Evolutionary conservation across 805 yeast species (phyloP).

Genomic region (Saturnispora quitensis): DNA sequence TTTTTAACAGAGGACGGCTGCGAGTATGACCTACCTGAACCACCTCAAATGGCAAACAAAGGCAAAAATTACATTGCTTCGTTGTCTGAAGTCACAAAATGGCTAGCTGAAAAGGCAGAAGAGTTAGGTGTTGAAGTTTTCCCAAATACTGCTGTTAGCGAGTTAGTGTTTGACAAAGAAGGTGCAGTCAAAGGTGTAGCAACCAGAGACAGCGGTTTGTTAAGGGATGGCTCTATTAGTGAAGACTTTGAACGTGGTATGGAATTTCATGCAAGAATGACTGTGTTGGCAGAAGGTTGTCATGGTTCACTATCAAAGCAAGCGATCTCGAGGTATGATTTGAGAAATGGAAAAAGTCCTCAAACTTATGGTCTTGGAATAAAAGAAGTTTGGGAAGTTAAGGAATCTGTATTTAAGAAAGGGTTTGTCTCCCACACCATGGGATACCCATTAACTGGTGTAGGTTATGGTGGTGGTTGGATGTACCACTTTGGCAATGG

Average conservation of each 20-base stretch:
- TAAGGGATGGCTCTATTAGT: constrained; percentile 53
- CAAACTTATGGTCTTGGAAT: constrained; percentile 96
- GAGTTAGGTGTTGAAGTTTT: constrained; percentile 90
- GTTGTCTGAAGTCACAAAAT: constrained; percentile 68
- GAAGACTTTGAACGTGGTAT: constrained; percentile 83
- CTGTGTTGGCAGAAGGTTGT: constrained; percentile 96
- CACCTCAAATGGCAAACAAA: constrained; percentile 78
- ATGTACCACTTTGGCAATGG: constrained; percentile 95
- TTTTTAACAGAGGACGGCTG: constrained; percentile 46
- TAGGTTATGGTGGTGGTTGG: constrained; percentile 93
- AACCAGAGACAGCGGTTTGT: constrained; percentile 85
- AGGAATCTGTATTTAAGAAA: constrained; percentile 65
- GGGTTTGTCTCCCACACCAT: constrained; percentile 82
- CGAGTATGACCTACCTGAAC: constrained; percentile 77
- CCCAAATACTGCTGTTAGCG: constrained; percentile 82
- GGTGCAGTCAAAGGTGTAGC: constrained; percentile 79
- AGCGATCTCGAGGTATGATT: constrained; percentile 55
- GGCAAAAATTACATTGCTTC: constrained; percentile 82
- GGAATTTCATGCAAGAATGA: constrained; percentile 89
- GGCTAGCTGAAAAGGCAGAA: constrained; percentile 83
- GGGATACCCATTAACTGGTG: constrained; percentile 74
- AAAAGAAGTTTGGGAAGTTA: constrained; percentile 95
- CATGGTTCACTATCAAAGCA: constrained; percentile 88
- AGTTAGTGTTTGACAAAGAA: constrained; percentile 55
- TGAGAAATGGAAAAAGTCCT: constrained; percentile 54